Evolutionary conservation across 768 basidiomycete genomes (phyloP).

Genomic region (Psilocybe sp.): DNA sequence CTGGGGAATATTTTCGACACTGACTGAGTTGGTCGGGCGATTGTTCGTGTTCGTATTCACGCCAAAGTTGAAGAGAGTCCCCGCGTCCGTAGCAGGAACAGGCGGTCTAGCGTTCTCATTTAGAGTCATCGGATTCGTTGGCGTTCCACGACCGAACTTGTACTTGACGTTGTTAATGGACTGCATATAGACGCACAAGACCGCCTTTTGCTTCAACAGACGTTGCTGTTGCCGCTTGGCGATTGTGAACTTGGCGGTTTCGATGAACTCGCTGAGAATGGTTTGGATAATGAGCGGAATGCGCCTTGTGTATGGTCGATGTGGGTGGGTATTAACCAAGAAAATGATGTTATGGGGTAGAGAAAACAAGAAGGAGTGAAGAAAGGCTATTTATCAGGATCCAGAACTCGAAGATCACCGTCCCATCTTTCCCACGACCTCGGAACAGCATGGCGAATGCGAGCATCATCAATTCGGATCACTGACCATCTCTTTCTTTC

Average conservation of each 20-base stretch:
- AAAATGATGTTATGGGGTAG: slow-evolving; percentile 6
- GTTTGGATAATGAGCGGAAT: background rate
- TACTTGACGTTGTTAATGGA: slow-evolving; percentile 18
- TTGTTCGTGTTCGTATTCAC: slow-evolving; percentile 4
- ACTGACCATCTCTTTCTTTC: too few species aligned
- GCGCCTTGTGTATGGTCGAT: background rate
- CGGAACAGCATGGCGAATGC: too few species aligned
- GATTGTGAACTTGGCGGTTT: background rate
- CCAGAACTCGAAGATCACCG: too few species aligned
- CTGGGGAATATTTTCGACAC: slow-evolving; percentile 45
- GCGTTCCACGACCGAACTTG: slow-evolving; percentile 14
- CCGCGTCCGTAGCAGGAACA: slow-evolving; percentile 1
- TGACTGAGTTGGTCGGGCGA: slow-evolving; percentile 38
- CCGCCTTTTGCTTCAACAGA: background rate
- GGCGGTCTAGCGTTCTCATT: slow-evolving; percentile 1
- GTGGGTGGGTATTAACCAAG: slow-evolving; percentile 13
- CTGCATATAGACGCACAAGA: background rate
- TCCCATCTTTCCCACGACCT: too few species aligned
- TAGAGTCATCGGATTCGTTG: background rate
- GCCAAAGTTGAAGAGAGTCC: slow-evolving; percentile 12
- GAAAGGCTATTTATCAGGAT: background rate
- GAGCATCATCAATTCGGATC: too few species aligned
- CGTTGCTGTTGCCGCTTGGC: background rate
- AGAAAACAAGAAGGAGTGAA: slow-evolving; percentile 7
- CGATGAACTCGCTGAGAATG: slow-evolving; percentile 1